Evolutionary conservation across 1,284 basidiomycete genomes (phyloP).

Genomic region (Trichosporon sp.): DNA sequence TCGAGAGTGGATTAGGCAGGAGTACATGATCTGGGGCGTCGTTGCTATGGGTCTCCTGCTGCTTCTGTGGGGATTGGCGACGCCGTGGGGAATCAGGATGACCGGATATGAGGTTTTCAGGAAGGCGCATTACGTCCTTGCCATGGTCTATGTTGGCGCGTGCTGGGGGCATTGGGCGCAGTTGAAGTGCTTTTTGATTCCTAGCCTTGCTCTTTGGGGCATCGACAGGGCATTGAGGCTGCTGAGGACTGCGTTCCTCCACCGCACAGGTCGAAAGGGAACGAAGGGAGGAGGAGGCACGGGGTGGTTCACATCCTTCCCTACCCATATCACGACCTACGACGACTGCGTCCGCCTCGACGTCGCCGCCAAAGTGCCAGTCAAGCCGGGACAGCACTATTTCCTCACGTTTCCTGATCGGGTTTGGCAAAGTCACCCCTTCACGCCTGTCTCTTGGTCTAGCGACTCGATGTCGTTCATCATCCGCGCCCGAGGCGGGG

Average conservation of each 20-base stretch:
- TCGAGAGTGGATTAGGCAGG: slow-evolving; percentile 25
- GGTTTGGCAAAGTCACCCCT: slow-evolving; percentile 37
- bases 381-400: slow-evolving; percentile 32
- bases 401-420: slow-evolving; percentile 29
- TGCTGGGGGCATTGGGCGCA: slow-evolving; percentile 32
- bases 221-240: slow-evolving; percentile 26
- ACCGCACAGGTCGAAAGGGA: too few relatives aligned
- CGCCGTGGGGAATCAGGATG: slow-evolving; percentile 17
- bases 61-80: slow-evolving; percentile 27
- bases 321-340: slow-evolving; percentile 21
- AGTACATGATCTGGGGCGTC: slow-evolving; percentile 34
- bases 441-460: slow-evolving; percentile 33
- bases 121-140: slow-evolving; percentile 34
- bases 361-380: slow-evolving; percentile 17
- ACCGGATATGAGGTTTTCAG: slow-evolving; percentile 37
- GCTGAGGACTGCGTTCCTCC: slow-evolving; percentile 27
- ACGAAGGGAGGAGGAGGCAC: slow-evolving; percentile 23
- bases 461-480: slow-evolving; percentile 24
- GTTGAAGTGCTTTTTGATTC: slow-evolving; percentile 35
- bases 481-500: slow-evolving; percentile 28
- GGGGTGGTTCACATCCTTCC: slow-evolving; percentile 26
- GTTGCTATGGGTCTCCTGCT: slow-evolving; percentile 28
- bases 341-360: slow-evolving; percentile 27
- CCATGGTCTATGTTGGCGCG: slow-evolving; percentile 33
- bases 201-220: slow-evolving; percentile 27